Conservation (phyloP, 106 monocot genomes). For the Dactylorhiza incarnata region DNA sequence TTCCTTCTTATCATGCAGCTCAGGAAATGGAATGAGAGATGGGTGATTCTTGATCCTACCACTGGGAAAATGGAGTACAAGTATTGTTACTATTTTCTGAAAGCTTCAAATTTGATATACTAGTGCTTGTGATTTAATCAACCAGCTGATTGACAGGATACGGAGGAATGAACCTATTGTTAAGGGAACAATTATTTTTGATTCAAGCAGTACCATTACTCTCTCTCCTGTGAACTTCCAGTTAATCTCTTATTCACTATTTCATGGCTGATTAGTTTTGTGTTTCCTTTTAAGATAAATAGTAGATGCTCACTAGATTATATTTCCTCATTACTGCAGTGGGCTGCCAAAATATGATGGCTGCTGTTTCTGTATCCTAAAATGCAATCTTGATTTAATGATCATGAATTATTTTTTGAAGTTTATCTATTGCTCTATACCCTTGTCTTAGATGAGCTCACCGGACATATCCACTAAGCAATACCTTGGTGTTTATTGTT, state of each 20-base stretch:
- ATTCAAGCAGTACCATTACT: conserved; percentile 81
- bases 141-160: conserved; percentile 30
- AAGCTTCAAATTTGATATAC: not conserved
- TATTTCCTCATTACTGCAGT: conserved; percentile 38
- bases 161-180: conserved; percentile 61
- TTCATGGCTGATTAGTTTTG: not conserved
- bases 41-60: conserved; percentile 90
- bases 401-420: not conserved
- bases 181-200: conserved; percentile 79
- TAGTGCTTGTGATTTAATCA: not conserved
- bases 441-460: too few species aligned
- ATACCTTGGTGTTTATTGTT: too few species aligned
- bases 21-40: conserved; percentile 94
- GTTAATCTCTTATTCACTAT: conserved; percentile 27
- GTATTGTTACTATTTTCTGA: conserved; percentile 8
- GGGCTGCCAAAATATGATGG: conserved; percentile 91
- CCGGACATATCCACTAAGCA: too few species aligned
- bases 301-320: not conserved
- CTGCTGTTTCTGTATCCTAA: conserved; percentile 97
- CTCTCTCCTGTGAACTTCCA: conserved; percentile 90
- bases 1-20: conserved; percentile 38
- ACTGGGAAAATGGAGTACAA: conserved; percentile 99
- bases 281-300: not conserved
- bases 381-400: not conserved
- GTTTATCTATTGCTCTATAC: not conserved